These are phyloP conservation scores for Geosmithia putterillii DNA, from an alignment of 2,329 filamentous ascomycete genomes.

Conservation along the genomic window DNA sequence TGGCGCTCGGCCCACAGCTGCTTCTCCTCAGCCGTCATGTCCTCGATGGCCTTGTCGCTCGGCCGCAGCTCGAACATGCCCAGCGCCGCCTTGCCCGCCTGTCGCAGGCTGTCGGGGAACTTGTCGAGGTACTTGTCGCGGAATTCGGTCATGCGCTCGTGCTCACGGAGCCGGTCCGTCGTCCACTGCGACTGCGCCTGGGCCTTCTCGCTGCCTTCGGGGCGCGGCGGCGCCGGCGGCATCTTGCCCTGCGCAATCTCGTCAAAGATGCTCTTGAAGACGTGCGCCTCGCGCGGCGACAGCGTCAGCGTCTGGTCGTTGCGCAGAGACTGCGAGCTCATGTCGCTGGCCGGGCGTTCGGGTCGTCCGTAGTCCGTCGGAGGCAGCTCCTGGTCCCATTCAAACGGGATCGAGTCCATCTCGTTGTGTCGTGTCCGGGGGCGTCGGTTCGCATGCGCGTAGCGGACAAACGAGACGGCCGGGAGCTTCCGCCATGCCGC, in stretches of 20 bases:
- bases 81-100: constrained; percentile 24
- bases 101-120: constrained; percentile 25
- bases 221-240: constrained; percentile 11
- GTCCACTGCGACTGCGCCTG: constrained; percentile 1
- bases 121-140: constrained; percentile 21
- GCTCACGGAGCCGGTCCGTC: constrained; percentile 12
- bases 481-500: constrained; percentile 2
- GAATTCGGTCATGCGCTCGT: constrained; percentile 16
- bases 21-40: constrained; percentile 16
- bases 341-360: background rate
- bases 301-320: constrained; percentile 30
- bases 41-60: constrained; percentile 12
- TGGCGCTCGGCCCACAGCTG: constrained; percentile 20
- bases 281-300: constrained; percentile 41
- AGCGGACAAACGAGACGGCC: background rate
- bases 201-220: constrained; percentile 4
- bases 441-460: constrained; percentile 1
- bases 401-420: constrained; percentile 37
- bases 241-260: constrained; percentile 24
- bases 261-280: constrained; percentile 46
- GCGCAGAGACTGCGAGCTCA: background rate
- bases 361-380: constrained; percentile 7
- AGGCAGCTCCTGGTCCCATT: constrained; percentile 21
- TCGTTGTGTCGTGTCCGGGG: constrained; percentile 6
- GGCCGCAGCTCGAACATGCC: constrained; percentile 22